These are phyloP conservation scores for Penicillium sp. DNA, from an alignment of 2,329 filamentous ascomycete species.

Conservation along the genomic window DNA sequence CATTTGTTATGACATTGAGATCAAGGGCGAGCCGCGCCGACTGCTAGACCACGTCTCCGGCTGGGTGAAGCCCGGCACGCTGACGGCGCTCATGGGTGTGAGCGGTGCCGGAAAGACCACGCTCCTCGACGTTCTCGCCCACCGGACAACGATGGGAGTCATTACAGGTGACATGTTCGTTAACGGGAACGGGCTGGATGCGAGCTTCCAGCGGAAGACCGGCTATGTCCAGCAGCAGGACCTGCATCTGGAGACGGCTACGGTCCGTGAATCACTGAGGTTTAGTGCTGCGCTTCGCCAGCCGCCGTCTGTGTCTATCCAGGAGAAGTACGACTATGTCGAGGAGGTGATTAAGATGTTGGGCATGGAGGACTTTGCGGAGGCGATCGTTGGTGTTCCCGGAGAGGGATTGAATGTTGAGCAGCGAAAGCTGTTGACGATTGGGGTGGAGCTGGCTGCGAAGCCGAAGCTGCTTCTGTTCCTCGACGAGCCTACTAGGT, in stretches of 20 bases:
- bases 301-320: conserved; percentile 68
- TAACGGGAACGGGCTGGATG: conserved; percentile 72
- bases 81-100: conserved; percentile 77
- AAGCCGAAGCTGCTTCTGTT: conserved; percentile 89
- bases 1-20: conserved; percentile 80
- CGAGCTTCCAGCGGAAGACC: conserved; percentile 81
- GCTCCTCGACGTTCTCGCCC: conserved; percentile 86
- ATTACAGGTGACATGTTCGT: conserved; percentile 85
- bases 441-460: conserved; percentile 90
- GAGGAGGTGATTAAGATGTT: conserved; percentile 65
- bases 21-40: conserved; percentile 73
- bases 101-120: conserved; percentile 92
- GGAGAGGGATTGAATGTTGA: conserved; percentile 76
- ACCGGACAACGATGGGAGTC: conserved; percentile 84
- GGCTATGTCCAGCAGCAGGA: conserved; percentile 90
- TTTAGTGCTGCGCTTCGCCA: conserved; percentile 90
- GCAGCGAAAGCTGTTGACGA: conserved; percentile 77
- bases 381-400: conserved; percentile 84
- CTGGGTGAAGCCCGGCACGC: conserved; percentile 88
- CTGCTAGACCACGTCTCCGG: conserved; percentile 84
- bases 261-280: conserved; percentile 82
- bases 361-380: conserved; percentile 78
- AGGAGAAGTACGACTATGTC: conserved; percentile 84
- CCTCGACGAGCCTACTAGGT: conserved; percentile 65
- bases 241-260: conserved; percentile 80